Conservation (phyloP, 495 filamentous ascomycete species). For the Podospora conica region DNA sequence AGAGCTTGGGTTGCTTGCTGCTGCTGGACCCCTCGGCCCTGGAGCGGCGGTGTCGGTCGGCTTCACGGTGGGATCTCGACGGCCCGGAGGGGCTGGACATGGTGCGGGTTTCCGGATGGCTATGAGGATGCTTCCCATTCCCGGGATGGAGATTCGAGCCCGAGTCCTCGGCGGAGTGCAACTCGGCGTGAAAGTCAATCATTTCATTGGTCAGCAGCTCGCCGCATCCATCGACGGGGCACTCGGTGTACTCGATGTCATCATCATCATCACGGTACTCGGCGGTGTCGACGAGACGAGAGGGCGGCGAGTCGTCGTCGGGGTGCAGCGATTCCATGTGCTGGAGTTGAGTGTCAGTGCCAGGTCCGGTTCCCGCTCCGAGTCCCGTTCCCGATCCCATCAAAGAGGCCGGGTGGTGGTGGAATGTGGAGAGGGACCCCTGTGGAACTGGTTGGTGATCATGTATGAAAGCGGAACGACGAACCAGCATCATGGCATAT, state of each 20-base stretch:
- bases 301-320: conserved; percentile 43
- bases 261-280: conserved; percentile 44
- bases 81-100: conserved; percentile 8
- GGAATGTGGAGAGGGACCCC: not conserved
- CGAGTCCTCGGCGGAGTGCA: conserved; percentile 57
- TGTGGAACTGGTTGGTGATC: not conserved
- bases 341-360: conserved; percentile 10
- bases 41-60: conserved; percentile 14
- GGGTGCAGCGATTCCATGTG: conserved; percentile 56
- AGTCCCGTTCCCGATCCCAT: too few species aligned
- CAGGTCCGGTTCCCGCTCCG: not conserved
- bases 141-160: conserved; percentile 39
- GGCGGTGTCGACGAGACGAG: conserved; percentile 34
- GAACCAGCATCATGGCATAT: conserved; percentile 27
- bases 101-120: not conserved
- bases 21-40: conserved; percentile 1
- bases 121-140: not conserved
- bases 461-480: conserved; percentile 8
- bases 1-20: conserved; percentile 21
- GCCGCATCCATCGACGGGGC: conserved; percentile 65
- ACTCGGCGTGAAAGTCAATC: conserved; percentile 65
- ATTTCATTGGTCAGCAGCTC: conserved; percentile 57
- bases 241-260: conserved; percentile 53
- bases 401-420: not conserved
- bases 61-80: conserved; percentile 17